phyloP scores from a whole-genome alignment of 2,329 filamentous ascomycete genomes.

The Aspergillus texensis region DNA sequence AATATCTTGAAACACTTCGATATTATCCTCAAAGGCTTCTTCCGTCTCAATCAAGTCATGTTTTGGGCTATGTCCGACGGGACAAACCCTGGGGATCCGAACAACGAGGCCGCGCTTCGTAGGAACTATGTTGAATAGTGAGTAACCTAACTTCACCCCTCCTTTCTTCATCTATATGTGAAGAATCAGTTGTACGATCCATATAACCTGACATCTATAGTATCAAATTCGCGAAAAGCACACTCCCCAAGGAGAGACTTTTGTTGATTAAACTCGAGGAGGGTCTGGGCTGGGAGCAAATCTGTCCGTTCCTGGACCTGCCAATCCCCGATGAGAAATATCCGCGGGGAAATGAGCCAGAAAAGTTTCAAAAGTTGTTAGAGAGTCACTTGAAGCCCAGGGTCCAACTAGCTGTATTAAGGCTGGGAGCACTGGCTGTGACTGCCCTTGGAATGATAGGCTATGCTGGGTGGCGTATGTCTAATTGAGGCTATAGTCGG shows the following conservation, averaged over 20 bases:
- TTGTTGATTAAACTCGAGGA: constrained; percentile 24
- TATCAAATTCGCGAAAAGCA: constrained; percentile 22
- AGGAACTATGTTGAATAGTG: constrained; percentile 27
- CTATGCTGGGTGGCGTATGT: neutral
- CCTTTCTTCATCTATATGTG: neutral
- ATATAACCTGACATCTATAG: constrained; percentile 2
- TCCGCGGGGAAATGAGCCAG: constrained; percentile 24
- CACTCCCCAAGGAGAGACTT: constrained; percentile 22
- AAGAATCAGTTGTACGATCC: neutral
- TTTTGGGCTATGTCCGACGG: constrained; percentile 15
- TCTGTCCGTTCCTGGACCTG: constrained; percentile 26
- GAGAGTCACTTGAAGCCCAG: neutral
- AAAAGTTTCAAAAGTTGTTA: neutral
- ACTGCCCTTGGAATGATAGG: neutral
- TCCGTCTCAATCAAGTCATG: constrained; percentile 13
- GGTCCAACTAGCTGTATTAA: neutral
- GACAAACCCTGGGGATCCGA: constrained; percentile 16
- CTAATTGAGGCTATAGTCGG: neutral
- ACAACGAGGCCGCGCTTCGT: constrained; percentile 19
- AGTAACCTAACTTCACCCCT: neutral
- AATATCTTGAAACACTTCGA: constrained; percentile 27
- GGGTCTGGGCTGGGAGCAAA: constrained; percentile 26
- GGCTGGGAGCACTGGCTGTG: neutral
- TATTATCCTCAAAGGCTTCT: constrained; percentile 15
- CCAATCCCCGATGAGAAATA: constrained; percentile 24